Percentiles rank a stretch among this genome's conserved stretches.
Conservation (phyloP, 2,329 filamentous ascomycete species). For the Chaetomium strumarium region DNA sequence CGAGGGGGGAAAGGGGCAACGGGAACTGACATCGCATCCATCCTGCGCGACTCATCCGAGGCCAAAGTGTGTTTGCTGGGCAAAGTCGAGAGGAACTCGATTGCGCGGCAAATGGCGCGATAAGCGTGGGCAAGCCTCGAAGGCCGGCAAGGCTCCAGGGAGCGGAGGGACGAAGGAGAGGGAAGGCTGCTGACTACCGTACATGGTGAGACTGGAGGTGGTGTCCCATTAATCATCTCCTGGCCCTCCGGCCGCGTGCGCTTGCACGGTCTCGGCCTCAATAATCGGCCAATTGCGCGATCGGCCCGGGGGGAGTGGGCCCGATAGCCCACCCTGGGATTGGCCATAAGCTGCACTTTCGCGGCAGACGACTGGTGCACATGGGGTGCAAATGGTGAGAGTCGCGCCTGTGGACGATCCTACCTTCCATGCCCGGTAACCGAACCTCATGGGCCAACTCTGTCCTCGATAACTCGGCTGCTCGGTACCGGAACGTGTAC, state of each 20-base stretch:
- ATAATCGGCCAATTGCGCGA: neutral
- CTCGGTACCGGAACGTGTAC: no score
- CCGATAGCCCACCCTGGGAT: neutral
- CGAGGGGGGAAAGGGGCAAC: no score
- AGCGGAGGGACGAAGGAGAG: neutral
- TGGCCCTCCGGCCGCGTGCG: neutral
- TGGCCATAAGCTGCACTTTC: neutral
- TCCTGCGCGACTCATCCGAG: neutral
- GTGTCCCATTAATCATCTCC: neutral
- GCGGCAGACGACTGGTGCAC: no score
- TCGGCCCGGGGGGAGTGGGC: neutral
- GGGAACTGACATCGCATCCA: constrained; percentile 10
- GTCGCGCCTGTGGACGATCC: no score
- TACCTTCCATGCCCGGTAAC: no score
- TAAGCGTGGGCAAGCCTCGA: no score
- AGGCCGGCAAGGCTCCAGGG: no score
- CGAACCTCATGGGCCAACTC: no score
- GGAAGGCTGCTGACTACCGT: neutral
- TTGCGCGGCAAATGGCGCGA: neutral
- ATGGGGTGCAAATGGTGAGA: no score
- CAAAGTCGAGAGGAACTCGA: neutral
- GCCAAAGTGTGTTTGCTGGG: no score
- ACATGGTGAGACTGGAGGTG: neutral
- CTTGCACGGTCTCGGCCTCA: constrained; percentile 4
- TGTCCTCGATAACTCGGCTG: no score